Evolutionary conservation across 331 rosid species (phyloP).

Genomic region (Dryas integrifolia): DNA sequence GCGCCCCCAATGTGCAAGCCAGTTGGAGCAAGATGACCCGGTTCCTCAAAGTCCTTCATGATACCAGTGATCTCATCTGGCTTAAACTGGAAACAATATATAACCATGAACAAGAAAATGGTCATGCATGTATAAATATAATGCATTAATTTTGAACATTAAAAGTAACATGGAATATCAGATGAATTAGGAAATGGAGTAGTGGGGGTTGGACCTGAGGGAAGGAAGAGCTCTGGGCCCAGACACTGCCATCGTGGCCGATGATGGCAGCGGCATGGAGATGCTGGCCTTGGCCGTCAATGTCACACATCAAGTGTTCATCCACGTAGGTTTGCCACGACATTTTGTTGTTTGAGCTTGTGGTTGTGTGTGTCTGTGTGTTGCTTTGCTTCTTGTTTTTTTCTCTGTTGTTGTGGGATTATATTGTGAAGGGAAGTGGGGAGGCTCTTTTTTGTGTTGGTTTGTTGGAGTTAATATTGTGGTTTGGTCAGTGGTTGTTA

Average conservation of each 20-base stretch:
- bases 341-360: slow-evolving; percentile 35
- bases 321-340: slow-evolving; percentile 96
- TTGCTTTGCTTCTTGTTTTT: neutral
- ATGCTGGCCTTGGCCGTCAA: slow-evolving; percentile 76
- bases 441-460: neutral
- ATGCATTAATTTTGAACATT: too few relatives aligned
- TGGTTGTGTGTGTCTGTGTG: neutral
- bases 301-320: slow-evolving; percentile 95
- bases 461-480: slow-evolving; percentile 11
- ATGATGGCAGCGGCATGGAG: slow-evolving; percentile 75
- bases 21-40: slow-evolving; percentile 88
- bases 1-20: slow-evolving; percentile 68
- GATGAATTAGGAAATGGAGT: neutral
- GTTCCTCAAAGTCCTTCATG: slow-evolving; percentile 88
- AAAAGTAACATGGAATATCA: too few relatives aligned
- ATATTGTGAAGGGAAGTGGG: neutral
- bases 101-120: too few relatives aligned
- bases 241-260: slow-evolving; percentile 74
- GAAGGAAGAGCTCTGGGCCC: slow-evolving; percentile 90
- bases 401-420: neutral
- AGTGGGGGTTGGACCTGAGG: slow-evolving; percentile 51
- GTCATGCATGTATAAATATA: too few relatives aligned
- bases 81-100: slow-evolving; percentile 42
- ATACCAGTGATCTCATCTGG: slow-evolving; percentile 56
- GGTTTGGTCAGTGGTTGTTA: slow-evolving; percentile 20